Percentiles rank a stretch among this genome's conserved stretches.
Evolutionary conservation across 352 stramenopile genomes (phyloP).

Genomic region (Phytopythium boreale): DNA sequence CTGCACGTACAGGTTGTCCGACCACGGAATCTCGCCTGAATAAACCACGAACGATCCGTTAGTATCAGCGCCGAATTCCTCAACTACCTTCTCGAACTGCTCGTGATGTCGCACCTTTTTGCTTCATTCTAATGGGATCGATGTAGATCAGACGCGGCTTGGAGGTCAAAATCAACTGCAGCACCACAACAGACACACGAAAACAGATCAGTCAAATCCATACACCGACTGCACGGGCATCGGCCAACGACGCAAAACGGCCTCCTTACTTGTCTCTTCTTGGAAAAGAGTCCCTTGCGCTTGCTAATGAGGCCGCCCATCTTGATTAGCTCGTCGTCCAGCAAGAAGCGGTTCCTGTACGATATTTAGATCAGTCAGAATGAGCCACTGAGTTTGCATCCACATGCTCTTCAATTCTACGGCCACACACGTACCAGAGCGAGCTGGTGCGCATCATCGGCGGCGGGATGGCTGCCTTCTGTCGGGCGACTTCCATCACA

Average conservation of each 20-base stretch:
- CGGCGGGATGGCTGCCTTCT: constrained; percentile 66
- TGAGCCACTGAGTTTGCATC: not conserved
- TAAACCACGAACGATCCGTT: not conserved
- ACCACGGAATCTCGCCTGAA: constrained; percentile 82
- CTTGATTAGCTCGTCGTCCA: constrained; percentile 87
- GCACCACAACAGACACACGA: not conserved
- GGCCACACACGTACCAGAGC: constrained; percentile 38
- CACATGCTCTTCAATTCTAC: not conserved
- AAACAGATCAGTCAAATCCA: not conserved
- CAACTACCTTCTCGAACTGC: no score
- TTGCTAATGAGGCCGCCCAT: constrained; percentile 86
- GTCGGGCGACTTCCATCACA: constrained; percentile 75
- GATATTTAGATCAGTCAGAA: not conserved
- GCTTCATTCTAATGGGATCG: constrained; percentile 88
- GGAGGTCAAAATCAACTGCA: constrained; percentile 78
- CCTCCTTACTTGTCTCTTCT: constrained; percentile 68
- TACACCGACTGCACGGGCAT: not conserved
- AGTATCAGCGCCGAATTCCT: not conserved
- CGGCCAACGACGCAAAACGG: not conserved
- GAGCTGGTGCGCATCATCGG: constrained; percentile 69
- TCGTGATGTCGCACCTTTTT: constrained; percentile 43
- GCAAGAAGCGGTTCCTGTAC: constrained; percentile 72
- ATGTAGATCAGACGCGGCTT: constrained; percentile 89
- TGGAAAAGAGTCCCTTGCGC: constrained; percentile 86
- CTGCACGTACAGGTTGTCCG: constrained; percentile 79